Evolutionary conservation across 2,329 filamentous ascomycete genomes (phyloP).

Genomic region (Colletotrichum tamarilloi): DNA sequence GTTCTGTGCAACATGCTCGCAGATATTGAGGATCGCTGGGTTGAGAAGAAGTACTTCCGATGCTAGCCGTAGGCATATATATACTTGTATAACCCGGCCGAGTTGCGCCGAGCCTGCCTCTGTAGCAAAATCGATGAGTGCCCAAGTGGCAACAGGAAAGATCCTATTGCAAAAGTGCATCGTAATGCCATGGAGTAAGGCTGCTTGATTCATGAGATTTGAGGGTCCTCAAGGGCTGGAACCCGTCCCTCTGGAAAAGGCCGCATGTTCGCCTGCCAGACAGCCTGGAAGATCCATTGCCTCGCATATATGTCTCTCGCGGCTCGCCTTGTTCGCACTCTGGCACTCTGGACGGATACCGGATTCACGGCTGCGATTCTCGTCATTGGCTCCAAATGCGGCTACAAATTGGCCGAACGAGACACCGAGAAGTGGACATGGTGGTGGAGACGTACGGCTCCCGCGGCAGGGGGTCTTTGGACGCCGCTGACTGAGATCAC

Average conservation of each 20-base stretch:
- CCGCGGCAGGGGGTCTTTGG: constrained; percentile 6
- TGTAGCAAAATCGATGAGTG: background rate
- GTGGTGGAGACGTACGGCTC: constrained; percentile 10
- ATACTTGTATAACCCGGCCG: background rate
- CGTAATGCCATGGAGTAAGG: background rate
- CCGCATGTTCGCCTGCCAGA: background rate
- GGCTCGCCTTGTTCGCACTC: background rate
- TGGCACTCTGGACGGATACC: background rate
- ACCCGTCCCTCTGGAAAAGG: background rate
- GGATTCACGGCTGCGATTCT: background rate
- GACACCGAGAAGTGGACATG: constrained; percentile 24
- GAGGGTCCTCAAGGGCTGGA: background rate
- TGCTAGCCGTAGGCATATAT: constrained; percentile 62
- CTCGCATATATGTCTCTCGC: background rate
- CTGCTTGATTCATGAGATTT: background rate
- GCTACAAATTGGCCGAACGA: constrained; percentile 20
- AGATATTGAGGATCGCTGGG: constrained; percentile 88
- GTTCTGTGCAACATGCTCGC: constrained; percentile 86
- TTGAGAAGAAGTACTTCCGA: constrained; percentile 91
- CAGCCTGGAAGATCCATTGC: constrained; percentile 5
- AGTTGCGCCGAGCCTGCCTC: background rate
- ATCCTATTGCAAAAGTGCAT: constrained; percentile 5
- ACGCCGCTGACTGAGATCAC: constrained; percentile 31
- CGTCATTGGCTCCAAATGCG: background rate
- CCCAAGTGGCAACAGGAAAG: constrained; percentile 6